These are phyloP conservation scores for Conoideocrella luteorostrata DNA, from an alignment of 2,329 filamentous ascomycete species.

Conservation along the genomic window DNA sequence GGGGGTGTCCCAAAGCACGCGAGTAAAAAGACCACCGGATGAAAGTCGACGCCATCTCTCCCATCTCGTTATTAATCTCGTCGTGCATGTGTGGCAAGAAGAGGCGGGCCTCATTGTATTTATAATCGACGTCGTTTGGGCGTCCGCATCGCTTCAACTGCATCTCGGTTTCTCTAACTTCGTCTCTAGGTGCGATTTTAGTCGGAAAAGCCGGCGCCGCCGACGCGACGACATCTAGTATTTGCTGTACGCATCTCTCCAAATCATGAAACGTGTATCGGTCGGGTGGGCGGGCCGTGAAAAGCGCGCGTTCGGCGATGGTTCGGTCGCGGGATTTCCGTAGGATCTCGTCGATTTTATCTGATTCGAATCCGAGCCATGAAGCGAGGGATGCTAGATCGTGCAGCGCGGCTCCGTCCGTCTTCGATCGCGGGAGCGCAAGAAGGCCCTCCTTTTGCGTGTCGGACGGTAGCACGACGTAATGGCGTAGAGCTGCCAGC, in stretches of 20 bases:
- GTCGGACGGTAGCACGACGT: background rate
- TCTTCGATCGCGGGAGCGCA: background rate
- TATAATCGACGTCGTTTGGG: background rate
- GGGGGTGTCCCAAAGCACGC: conserved; percentile 3
- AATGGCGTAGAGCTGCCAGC: background rate
- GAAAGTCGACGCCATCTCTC: conserved; percentile 3
- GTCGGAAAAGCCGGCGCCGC: background rate
- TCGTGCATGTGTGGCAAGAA: conserved; percentile 3
- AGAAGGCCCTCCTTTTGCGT: background rate
- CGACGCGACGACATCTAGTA: background rate
- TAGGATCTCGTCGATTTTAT: background rate
- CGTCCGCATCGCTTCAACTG: background rate
- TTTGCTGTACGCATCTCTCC: background rate
- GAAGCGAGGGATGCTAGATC: background rate
- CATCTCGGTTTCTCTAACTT: background rate
- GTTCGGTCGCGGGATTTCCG: background rate
- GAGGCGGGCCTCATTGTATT: background rate
- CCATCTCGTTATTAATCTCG: background rate
- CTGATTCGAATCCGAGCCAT: background rate
- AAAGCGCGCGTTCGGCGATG: background rate
- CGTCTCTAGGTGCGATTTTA: background rate
- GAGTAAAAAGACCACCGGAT: conserved; percentile 1
- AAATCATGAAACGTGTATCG: background rate
- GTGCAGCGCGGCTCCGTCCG: background rate
- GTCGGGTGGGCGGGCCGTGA: background rate